Conservation (phyloP, 805 yeast species). For the Blastobotrys mokoenaii region DNA sequence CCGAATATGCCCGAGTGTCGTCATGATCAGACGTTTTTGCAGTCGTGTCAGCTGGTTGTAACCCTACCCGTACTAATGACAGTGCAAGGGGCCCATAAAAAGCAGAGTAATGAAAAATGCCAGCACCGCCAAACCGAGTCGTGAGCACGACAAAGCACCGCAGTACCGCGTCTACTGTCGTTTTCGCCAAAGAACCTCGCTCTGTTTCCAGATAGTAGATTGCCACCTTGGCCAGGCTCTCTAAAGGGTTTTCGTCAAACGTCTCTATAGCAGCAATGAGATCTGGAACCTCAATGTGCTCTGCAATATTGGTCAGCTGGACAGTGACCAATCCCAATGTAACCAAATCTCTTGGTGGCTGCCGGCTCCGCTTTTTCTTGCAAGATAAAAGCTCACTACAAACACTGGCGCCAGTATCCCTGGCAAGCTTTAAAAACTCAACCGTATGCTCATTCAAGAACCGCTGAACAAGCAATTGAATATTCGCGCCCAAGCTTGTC, state of each 20-base stretch:
- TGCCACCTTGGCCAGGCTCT: not conserved
- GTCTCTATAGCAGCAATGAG: not conserved
- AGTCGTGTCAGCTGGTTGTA: too few relatives aligned
- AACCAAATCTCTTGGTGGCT: not conserved
- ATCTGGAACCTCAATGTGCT: not conserved
- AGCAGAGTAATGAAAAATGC: not conserved
- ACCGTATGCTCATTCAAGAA: too few relatives aligned
- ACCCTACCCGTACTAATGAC: too few relatives aligned
- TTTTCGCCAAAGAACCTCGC: not conserved
- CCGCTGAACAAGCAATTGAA: not conserved
- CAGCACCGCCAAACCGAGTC: not conserved
- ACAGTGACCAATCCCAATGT: not conserved
- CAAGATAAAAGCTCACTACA: too few relatives aligned
- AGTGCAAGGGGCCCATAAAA: not conserved
- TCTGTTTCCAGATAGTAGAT: not conserved
- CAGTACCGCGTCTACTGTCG: not conserved
- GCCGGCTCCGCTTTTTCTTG: too few relatives aligned
- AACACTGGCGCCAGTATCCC: too few relatives aligned
- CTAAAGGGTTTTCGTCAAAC: not conserved
- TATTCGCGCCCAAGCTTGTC: constrained; percentile 1
- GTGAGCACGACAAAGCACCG: not conserved
- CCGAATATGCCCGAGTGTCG: not conserved
- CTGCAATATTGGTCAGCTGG: not conserved
- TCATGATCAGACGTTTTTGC: too few relatives aligned
- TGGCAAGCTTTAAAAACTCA: too few relatives aligned